These are phyloP conservation scores for Kodamaea jinghongensis DNA, from an alignment of 805 yeast genomes.

Conservation along the genomic window DNA sequence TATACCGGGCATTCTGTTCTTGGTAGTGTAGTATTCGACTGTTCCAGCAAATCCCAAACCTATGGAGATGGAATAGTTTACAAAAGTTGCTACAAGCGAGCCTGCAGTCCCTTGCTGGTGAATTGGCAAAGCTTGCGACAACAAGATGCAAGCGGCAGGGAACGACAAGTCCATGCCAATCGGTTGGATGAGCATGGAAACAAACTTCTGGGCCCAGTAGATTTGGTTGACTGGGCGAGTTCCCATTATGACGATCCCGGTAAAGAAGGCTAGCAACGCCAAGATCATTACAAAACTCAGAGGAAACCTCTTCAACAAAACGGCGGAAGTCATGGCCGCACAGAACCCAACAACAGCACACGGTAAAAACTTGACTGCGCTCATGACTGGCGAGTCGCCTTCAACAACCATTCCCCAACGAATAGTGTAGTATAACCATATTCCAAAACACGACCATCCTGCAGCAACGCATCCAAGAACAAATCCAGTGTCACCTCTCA, in stretches of 20 bases:
- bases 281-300: constrained; percentile 14
- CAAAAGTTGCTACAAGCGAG: constrained; percentile 17
- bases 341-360: constrained; percentile 11
- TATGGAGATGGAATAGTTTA: constrained; percentile 25
- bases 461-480: constrained; percentile 18
- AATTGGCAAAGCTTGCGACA: constrained; percentile 13
- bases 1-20: constrained; percentile 12
- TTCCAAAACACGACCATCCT: constrained; percentile 21
- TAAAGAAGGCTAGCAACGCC: constrained; percentile 14
- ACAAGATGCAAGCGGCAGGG: constrained; percentile 17
- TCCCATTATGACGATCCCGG: constrained; percentile 14
- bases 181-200: constrained; percentile 12
- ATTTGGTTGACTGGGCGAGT: constrained; percentile 17
- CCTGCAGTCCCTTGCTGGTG: constrained; percentile 19
- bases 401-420: constrained; percentile 15
- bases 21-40: constrained; percentile 28
- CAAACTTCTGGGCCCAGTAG: constrained; percentile 19
- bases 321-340: constrained; percentile 13
- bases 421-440: constrained; percentile 16
- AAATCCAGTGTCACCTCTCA: constrained; percentile 16
- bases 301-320: constrained; percentile 10
- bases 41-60: constrained; percentile 37
- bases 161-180: constrained; percentile 21
- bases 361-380: constrained; percentile 22
- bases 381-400: constrained; percentile 9